Evolutionary conservation across 2,329 filamentous ascomycete genomes (phyloP).

Genomic region (Microcyclospora tardicrescens): DNA sequence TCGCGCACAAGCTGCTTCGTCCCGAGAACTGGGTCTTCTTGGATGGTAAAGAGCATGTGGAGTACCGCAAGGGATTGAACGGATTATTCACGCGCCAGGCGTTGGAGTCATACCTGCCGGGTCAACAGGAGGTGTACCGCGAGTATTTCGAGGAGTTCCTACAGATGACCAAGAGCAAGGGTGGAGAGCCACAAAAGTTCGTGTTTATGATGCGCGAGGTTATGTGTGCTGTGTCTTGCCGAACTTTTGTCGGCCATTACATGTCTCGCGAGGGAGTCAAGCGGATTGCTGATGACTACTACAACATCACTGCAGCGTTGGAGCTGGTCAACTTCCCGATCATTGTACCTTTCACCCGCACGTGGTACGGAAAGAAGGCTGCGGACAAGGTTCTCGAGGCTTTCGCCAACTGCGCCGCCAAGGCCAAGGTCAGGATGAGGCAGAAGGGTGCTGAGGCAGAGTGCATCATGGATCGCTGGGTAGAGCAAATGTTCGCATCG

Average conservation of each 20-base stretch:
- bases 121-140: conserved; percentile 84
- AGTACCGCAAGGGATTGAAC: conserved; percentile 95
- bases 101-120: conserved; percentile 76
- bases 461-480: conserved; percentile 94
- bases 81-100: conserved; percentile 85
- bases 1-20: conserved; percentile 84
- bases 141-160: conserved; percentile 72
- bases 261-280: conserved; percentile 81
- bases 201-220: conserved; percentile 89
- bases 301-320: conserved; percentile 85
- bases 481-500: conserved; percentile 76
- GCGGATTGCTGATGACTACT: conserved; percentile 94
- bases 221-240: conserved; percentile 87
- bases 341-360: conserved; percentile 87
- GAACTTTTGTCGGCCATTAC: conserved; percentile 95
- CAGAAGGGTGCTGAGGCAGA: conserved; percentile 72
- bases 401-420: conserved; percentile 82
- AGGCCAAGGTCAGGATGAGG: conserved; percentile 68
- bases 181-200: conserved; percentile 66
- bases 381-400: conserved; percentile 83
- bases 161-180: conserved; percentile 52
- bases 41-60: conserved; percentile 86
- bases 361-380: conserved; percentile 94
- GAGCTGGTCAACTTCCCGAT: conserved; percentile 98
- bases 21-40: conserved; percentile 94